Percentiles rank a stretch among this genome's conserved stretches.
These are phyloP conservation scores for Primulina eburnea DNA, from an alignment of 257 asterid species.

Conservation along the genomic window DNA sequence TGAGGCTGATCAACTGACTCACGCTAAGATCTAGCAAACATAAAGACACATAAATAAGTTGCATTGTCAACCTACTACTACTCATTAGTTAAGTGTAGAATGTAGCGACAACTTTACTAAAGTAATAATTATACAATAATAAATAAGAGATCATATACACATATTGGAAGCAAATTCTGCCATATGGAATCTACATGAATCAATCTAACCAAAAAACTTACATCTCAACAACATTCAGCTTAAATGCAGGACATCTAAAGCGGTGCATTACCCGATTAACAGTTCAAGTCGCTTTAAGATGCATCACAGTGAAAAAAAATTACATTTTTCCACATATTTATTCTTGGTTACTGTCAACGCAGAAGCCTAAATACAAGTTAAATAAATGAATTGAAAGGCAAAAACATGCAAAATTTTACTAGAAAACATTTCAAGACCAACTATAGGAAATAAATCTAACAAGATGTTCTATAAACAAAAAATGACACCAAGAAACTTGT, in stretches of 20 bases:
- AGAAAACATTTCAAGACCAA: constrained; percentile 1
- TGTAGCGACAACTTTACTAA: not conserved
- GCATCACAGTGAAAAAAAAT: not conserved
- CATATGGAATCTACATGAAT: constrained; percentile 1
- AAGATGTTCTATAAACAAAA: constrained; percentile 7
- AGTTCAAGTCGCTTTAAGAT: constrained; percentile 14
- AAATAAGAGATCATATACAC: not conserved
- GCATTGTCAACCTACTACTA: constrained; percentile 16
- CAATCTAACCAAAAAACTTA: not conserved
- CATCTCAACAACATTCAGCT: constrained; percentile 7
- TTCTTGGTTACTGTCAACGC: constrained; percentile 8
- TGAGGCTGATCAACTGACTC: constrained; percentile 66
- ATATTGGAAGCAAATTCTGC: not conserved
- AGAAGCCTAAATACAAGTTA: constrained; percentile 16
- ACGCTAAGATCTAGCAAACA: constrained; percentile 61
- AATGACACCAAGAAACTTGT: not conserved
- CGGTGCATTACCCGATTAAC: not conserved
- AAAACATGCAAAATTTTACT: not conserved
- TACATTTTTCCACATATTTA: constrained; percentile 13
- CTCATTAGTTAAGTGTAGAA: constrained; percentile 5
- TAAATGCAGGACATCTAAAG: constrained; percentile 10
- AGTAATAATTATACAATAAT: constrained; percentile 4
- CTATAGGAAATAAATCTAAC: constrained; percentile 11
- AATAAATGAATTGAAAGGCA: not conserved
- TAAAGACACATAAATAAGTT: constrained; percentile 26